A percentile compares a stretch with the other conserved stretches of the same genome.
Evolutionary conservation across 192 early-diverging fungal genomes (phyloP).

Genomic region (Jimgerdemannia lactiflua): DNA sequence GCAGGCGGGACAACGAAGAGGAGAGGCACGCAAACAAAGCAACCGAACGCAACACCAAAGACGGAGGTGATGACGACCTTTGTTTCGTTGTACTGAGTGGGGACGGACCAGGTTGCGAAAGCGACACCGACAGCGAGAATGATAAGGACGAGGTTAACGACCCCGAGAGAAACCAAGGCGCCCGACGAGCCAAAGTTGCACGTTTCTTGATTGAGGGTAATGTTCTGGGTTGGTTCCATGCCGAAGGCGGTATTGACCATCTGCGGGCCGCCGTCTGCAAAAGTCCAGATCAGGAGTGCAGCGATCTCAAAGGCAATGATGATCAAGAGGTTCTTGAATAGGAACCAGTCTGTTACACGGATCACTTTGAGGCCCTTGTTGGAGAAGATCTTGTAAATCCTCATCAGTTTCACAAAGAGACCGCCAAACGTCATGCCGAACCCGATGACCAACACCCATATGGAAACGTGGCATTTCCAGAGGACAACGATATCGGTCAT

Average conservation of each 20-base stretch:
- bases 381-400: slow-evolving; percentile 15
- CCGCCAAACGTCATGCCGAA: slow-evolving; percentile 13
- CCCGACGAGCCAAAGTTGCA: slow-evolving; percentile 5
- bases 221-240: slow-evolving; percentile 6
- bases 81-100: slow-evolving; percentile 15
- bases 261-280: slow-evolving; percentile 4
- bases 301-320: slow-evolving; percentile 7
- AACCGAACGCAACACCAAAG: slow-evolving; percentile 5
- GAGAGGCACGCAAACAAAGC: slow-evolving; percentile 4
- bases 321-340: slow-evolving; percentile 3
- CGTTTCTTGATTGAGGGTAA: slow-evolving; percentile 1
- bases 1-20: slow-evolving; percentile 7
- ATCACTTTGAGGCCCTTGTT: slow-evolving; percentile 10
- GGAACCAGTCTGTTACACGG: slow-evolving; percentile 9
- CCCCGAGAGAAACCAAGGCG: slow-evolving; percentile 6
- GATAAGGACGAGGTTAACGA: slow-evolving; percentile 7
- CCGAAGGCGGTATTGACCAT: not conserved
- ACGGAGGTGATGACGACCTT: slow-evolving; percentile 11
- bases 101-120: slow-evolving; percentile 12
- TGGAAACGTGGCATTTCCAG: slow-evolving; percentile 1
- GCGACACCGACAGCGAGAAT: slow-evolving; percentile 5
- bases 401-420: slow-evolving; percentile 10
- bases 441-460: slow-evolving; percentile 4
- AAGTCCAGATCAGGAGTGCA: slow-evolving; percentile 2
- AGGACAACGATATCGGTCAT: not conserved